phyloP scores from a whole-genome alignment of 176 grass and related monocot species.

The Oryza meyeriana region DNA sequence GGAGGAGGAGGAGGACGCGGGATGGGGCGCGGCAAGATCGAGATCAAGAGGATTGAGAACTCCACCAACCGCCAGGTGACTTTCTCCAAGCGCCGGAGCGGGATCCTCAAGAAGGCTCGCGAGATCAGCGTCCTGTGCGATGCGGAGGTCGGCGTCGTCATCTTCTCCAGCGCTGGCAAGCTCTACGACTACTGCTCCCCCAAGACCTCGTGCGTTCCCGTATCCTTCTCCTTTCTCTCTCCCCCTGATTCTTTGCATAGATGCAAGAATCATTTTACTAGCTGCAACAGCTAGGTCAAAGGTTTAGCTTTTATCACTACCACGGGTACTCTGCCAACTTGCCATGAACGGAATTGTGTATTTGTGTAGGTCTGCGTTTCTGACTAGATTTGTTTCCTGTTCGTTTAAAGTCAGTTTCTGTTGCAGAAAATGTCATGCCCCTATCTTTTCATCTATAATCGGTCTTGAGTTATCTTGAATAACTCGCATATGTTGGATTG shows the following conservation, averaged over 20 bases:
- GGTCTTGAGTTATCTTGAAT: neutral
- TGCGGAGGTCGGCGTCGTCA: conserved; percentile 71
- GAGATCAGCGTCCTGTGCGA: conserved; percentile 97
- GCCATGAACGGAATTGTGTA: neutral
- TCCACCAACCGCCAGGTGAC: conserved; percentile 86
- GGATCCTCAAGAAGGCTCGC: conserved; percentile 90
- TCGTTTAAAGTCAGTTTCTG: neutral
- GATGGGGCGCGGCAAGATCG: conserved; percentile 96
- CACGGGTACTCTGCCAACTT: neutral
- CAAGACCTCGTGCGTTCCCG: conserved; percentile 47
- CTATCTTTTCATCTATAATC: neutral
- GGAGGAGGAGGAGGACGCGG: neutral
- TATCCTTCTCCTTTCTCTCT: neutral
- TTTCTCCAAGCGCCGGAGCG: conserved; percentile 87
- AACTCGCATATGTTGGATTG: neutral
- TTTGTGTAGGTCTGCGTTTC: conserved; percentile 6
- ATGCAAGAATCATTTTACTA: neutral
- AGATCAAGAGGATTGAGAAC: conserved; percentile 99
- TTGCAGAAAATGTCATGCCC: neutral
- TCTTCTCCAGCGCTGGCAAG: conserved; percentile 98
- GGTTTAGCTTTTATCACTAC: neutral
- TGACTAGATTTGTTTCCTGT: neutral
- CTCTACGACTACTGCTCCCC: conserved; percentile 87
- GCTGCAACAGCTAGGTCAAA: neutral
- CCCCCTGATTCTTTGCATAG: neutral